Evolutionary conservation across 495 filamentous ascomycete genomes (phyloP).

Genomic region (Peziza echinospora): DNA sequence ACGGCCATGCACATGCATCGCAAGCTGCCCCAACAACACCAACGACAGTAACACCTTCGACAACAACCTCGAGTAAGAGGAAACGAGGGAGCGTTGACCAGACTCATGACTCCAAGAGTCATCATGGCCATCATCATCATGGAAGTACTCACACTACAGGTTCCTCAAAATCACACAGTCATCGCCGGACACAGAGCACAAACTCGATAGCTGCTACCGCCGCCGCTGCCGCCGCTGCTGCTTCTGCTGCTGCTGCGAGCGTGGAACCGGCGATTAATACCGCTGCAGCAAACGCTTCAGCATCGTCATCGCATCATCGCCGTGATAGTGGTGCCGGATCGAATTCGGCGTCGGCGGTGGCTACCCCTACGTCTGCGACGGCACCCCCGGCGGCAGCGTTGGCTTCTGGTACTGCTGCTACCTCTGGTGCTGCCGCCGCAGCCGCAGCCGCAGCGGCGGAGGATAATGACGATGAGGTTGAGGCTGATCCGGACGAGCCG

Average conservation of each 20-base stretch:
- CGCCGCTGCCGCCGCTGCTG: slow-evolving; percentile 22
- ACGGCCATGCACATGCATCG: background rate
- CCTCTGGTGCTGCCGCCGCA: slow-evolving; percentile 23
- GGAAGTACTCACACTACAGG: too few relatives aligned
- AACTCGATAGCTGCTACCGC: slow-evolving; percentile 15
- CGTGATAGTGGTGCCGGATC: slow-evolving; percentile 47
- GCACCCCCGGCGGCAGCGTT: slow-evolving; percentile 20
- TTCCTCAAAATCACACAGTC: too few relatives aligned
- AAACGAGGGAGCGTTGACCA: slow-evolving; percentile 16
- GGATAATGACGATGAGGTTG: slow-evolving; percentile 38
- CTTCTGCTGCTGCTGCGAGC: slow-evolving; percentile 7
- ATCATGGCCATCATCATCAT: too few relatives aligned
- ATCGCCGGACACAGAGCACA: slow-evolving; percentile 12
- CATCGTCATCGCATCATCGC: too few relatives aligned
- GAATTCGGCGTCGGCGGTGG: slow-evolving; percentile 22
- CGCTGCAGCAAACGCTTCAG: too few relatives aligned
- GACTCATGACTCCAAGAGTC: slow-evolving; percentile 24
- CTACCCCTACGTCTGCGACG: slow-evolving; percentile 22
- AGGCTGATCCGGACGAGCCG: slow-evolving; percentile 60
- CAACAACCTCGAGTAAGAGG: background rate
- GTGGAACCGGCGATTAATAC: too few relatives aligned
- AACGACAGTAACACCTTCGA: background rate
- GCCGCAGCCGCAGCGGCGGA: background rate
- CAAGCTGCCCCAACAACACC: too few relatives aligned
- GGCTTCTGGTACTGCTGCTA: too few relatives aligned